Evolutionary conservation across 176 grass and related monocot species (phyloP), one percentile per base, ranked within the genome.

Genomic region (Carex myosuroides): DNA sequence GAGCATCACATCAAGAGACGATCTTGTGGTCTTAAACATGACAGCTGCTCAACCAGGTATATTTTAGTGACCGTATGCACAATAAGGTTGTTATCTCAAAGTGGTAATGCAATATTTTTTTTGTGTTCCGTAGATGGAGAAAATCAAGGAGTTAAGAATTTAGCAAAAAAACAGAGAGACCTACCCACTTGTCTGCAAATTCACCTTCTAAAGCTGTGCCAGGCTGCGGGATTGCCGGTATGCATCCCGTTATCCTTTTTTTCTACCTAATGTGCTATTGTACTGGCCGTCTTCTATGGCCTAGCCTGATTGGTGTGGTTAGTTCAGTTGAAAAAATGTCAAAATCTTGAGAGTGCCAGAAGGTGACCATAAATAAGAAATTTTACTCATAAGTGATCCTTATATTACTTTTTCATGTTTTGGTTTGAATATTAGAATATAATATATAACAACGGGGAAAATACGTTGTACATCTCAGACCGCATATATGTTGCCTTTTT

Each of bases 201-300:
- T 60, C 85, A 94, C 79, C 50, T 97, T 41, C 85, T 85, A 26
- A 87, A 87, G 50, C 84, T 97, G 62, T 94, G 89, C 79, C 37
- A 80, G 59, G 79, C 87, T 60, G 85, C 91, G 63, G 80, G 88
- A 87, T 64, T 94, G 79, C 92, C 92, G 64, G 94, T 97, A 94
- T 62, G 20, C 20, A 62, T 26, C 20, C 21, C 1, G 35, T 41
- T 41, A 41, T 41, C 39, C 39, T 41, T 63, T 63, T 63, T 63
- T 8, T 63, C 60, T 63, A 22, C 6, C 60, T 63, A 63, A 26
- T 22, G 17, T 63, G 60, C 60, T 62, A 21, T 20, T 62, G 17
- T 22, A 62, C 1, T 7, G 0, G 21, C 60, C 21, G 8, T 26
- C 1, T 24, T 11, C 60, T 63, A 26, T 21, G 7, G 8, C 60